Base-by-base conservation (phyloP, 2,329 filamentous ascomycete genomes). In the Hymenoscyphus scutula region DNA sequence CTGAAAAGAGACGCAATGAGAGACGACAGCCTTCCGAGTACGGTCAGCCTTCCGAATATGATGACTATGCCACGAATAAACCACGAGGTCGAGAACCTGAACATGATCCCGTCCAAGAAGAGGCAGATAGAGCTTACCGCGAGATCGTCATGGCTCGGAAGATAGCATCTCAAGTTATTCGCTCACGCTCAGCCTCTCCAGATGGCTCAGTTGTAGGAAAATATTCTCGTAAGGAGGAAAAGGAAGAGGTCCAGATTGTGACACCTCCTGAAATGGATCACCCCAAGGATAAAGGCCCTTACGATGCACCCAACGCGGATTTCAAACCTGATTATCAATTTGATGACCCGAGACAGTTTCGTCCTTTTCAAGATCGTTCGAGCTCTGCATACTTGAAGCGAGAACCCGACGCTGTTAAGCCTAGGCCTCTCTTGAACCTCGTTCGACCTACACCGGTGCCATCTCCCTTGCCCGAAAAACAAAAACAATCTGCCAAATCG, bases 271-370 rank as follows among this genome's bases (percentile, higher is more conserved):
- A 79, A 62, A 80, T 81, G 77, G 70, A 74, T 60, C 77, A 80
- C 34, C 74, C 77, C 5, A 77, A 78, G 48, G 69, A 71, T 62
- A 81, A 81, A 73, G 80, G 78, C 60, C 79, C 74, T 8, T 89
- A 83, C 62, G 83, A 82, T 65, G 82, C 75, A 7, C 86, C 86
- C 1, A 79, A 89, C 69, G 86, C 86, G n/a, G 86, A 89, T 71
- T 84, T 88, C 59, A 78, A 77, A 58, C 82, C 87, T 63, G 85
- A 88, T 70, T 82, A 86, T 68, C 75, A 82, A 64, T 79, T 88
- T 64, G 77, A 80, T 59, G 59, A 69, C 58, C 86, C 86, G 5
- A 73, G 73, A 48, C 82, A 87, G 32, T 73, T 85, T 41, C 65
- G 62, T 54, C 63, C 70, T 68, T 13, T 15, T 5, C 34, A 51